Conservation (phyloP, 495 filamentous ascomycete genomes). For the Penicillium flavigenum region DNA sequence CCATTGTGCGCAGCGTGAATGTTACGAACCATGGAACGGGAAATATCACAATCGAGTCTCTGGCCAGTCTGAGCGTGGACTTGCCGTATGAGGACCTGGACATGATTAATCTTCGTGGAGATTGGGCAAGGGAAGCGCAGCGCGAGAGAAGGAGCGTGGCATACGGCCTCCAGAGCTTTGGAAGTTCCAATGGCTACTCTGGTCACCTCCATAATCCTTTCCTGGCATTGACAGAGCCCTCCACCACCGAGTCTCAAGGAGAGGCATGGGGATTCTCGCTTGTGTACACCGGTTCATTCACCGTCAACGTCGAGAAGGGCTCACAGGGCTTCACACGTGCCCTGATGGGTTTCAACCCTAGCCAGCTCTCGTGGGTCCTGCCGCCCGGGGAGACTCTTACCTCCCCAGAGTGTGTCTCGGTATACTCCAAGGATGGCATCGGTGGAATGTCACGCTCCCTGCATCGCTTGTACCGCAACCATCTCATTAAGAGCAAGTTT, state of each 20-base stretch:
- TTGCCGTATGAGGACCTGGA: conserved; percentile 53
- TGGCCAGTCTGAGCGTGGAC: conserved; percentile 54
- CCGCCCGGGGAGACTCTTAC: conserved; percentile 47
- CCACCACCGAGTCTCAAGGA: conserved; percentile 52
- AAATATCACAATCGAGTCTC: conserved; percentile 46
- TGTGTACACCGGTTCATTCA: conserved; percentile 54
- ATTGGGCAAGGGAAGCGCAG: conserved; percentile 54
- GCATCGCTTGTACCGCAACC: conserved; percentile 53
- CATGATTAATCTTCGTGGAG: conserved; percentile 51
- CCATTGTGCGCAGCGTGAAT: conserved; percentile 51
- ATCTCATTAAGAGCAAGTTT: conserved; percentile 54
- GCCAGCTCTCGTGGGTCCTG: conserved; percentile 49
- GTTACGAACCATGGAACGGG: conserved; percentile 50
- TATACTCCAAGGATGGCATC: conserved; percentile 52
- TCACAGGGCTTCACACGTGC: conserved; percentile 55
- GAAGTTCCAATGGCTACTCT: conserved; percentile 52
- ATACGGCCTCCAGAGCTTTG: conserved; percentile 46
- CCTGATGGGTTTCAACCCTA: conserved; percentile 50
- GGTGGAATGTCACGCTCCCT: conserved; percentile 55
- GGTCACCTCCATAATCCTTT: conserved; percentile 58
- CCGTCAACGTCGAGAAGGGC: conserved; percentile 52
- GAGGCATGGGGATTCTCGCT: conserved; percentile 56
- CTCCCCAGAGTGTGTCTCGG: conserved; percentile 54
- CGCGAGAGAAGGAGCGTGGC: conserved; percentile 36
- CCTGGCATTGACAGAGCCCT: conserved; percentile 48